A percentile compares a stretch with the other conserved stretches of the same genome.
These are phyloP conservation scores for Evansstolkia leycettana DNA, from an alignment of 495 filamentous ascomycete genomes.

Conservation along the genomic window DNA sequence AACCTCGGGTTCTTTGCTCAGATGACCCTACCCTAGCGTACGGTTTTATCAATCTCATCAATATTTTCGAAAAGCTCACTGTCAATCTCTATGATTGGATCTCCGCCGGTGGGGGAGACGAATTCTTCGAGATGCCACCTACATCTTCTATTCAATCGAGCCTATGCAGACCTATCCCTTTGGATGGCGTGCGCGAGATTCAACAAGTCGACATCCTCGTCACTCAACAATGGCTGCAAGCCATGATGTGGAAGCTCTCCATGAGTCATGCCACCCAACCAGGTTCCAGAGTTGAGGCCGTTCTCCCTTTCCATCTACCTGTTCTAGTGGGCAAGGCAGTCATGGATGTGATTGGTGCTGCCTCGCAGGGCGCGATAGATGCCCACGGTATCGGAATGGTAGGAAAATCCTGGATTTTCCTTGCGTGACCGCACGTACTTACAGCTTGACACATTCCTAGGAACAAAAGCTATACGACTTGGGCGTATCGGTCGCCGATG, in stretches of 20 bases:
- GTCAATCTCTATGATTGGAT: slow-evolving; percentile 31
- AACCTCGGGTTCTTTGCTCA: slow-evolving; percentile 33
- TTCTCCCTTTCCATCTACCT: slow-evolving; percentile 46
- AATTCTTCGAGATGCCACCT: slow-evolving; percentile 22
- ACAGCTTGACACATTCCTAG: slow-evolving; percentile 7
- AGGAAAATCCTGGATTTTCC: slow-evolving; percentile 14
- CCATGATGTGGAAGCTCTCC: slow-evolving; percentile 49
- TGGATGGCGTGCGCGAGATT: slow-evolving; percentile 38
- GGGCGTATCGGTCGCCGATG: slow-evolving; percentile 25
- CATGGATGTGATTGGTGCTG: slow-evolving; percentile 37
- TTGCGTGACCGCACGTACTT: slow-evolving; percentile 5
- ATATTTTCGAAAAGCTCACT: slow-evolving; percentile 37
- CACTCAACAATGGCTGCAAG: slow-evolving; percentile 50
- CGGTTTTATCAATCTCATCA: slow-evolving; percentile 43
- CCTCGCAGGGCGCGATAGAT: slow-evolving; percentile 41
- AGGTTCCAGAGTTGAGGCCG: slow-evolving; percentile 27
- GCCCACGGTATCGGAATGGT: slow-evolving; percentile 55
- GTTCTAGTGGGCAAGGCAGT: slow-evolving; percentile 43
- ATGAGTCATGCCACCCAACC: slow-evolving; percentile 41
- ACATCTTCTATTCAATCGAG: slow-evolving; percentile 27
- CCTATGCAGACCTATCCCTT: slow-evolving; percentile 23
- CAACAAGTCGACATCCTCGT: slow-evolving; percentile 51
- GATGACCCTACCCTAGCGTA: slow-evolving; percentile 34
- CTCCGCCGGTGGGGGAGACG: slow-evolving; percentile 26
- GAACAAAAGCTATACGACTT: slow-evolving; percentile 33